Base-by-base conservation (phyloP, 108 stramenopile species). In the Nannochloropsis salina region DNA sequence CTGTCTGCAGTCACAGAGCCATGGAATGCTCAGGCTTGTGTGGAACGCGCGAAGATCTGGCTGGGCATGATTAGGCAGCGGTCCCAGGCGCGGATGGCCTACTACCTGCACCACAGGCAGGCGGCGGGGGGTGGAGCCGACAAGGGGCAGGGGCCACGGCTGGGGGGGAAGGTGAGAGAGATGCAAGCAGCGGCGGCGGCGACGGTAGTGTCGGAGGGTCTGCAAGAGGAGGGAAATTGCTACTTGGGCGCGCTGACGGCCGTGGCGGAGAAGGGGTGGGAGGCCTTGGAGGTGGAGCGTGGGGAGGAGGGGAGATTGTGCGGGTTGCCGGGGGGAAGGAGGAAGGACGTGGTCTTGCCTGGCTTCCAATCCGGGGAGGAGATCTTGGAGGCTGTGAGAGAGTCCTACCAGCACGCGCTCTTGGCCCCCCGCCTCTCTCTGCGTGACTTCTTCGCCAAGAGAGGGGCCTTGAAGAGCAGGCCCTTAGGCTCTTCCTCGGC, bases 21-120 rank as follows among this genome's bases (percentile, higher is more conserved):
- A 74, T 15, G 20, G n/a, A n/a, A 74, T n/a, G 61, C 61, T n/a
- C 61, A 74, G n/a, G 4, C 61, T n/a, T 74, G 8, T 74, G 20
- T 74, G 61, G 61, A 74, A n/a, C 15, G n/a, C 20, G 61, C 61
- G 20, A 74, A 74, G 61, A n/a, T 74, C 61, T 74, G 61, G 61
- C n/a, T 74, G 61, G 20, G 61, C n/a, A n/a, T 74, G 20, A n/a
- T 74, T 6, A n/a, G n/a, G 61, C 61, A 74, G n/a, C 61, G 61
- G 61, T 15, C 61, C 6, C 61, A n/a, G 61, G 20, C 15, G 61
- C 61, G 61, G 20, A n/a, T 74, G 61, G 61, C n/a, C 15, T n/a
- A 74, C 61, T 15, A 15, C 31, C 31, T 31, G 31, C 31, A 31
- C 31, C 31, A 15, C 4, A 74, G 61, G 8, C 61, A 74, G 8